Conservation (phyloP, 768 basidiomycete species). For the Pisolithus tinctorius region DNA sequence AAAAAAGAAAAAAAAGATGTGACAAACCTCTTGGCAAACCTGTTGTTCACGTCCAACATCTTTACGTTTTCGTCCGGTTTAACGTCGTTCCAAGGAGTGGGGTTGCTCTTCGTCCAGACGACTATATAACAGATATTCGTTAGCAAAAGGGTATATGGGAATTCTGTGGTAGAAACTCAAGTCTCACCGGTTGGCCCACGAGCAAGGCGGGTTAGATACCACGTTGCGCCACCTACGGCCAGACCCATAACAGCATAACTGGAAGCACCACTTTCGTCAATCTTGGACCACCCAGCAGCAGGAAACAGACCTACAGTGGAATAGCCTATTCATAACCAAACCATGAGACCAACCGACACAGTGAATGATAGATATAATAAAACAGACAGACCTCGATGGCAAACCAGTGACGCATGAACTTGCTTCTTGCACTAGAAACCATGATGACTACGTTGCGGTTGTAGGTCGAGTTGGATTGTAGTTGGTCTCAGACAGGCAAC, state of each 20-base stretch:
- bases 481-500: not conserved
- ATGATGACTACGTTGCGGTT: conserved; percentile 12
- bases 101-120: conserved; percentile 65
- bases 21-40: conserved; percentile 58
- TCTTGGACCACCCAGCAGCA: conserved; percentile 1
- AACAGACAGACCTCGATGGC: conserved; percentile 35
- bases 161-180: not conserved
- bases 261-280: not conserved
- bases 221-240: conserved; percentile 50
- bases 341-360: not conserved
- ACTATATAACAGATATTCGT: conserved; percentile 27
- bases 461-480: not conserved
- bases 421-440: conserved; percentile 16
- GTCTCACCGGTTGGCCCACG: conserved; percentile 43
- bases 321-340: conserved; percentile 32
- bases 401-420: conserved; percentile 36
- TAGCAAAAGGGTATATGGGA: not conserved
- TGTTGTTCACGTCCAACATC: conserved; percentile 60
- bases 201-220: conserved; percentile 65
- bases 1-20: not conserved
- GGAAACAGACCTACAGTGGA: conserved; percentile 35
- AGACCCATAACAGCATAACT: conserved; percentile 47
- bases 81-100: conserved; percentile 84
- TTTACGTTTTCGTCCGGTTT: conserved; percentile 72
- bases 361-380: not conserved